phyloP scores from a whole-genome alignment of 495 filamentous ascomycete genomes.

The Neurospora sp. region DNA sequence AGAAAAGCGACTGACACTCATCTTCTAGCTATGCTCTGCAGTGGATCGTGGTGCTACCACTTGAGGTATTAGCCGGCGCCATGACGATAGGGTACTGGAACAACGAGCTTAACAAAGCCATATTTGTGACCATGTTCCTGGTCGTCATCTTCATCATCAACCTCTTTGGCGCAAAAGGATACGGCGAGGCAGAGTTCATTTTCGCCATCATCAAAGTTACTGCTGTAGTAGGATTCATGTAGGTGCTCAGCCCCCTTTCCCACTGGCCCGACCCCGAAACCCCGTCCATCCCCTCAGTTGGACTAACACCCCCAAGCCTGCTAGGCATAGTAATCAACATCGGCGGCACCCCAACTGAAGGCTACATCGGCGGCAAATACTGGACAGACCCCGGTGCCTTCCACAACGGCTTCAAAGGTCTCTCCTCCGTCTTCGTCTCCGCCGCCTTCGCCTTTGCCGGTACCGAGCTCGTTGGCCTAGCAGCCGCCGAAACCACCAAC shows the following conservation, averaged over 20 bases:
- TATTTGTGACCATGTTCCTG: conserved; percentile 79
- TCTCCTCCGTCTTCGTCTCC: conserved; percentile 88
- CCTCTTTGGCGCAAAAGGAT: conserved; percentile 75
- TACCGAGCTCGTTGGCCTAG: conserved; percentile 85
- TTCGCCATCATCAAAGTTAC: conserved; percentile 80
- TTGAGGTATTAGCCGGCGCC: conserved; percentile 86
- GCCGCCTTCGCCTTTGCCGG: conserved; percentile 89
- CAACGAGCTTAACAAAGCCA: conserved; percentile 51
- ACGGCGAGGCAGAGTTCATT: conserved; percentile 85
- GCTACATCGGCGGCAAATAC: conserved; percentile 76
- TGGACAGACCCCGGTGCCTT: conserved; percentile 84
- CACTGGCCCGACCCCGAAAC: too few relatives aligned
- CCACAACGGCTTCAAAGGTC: conserved; percentile 85
- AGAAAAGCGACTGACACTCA: not conserved
- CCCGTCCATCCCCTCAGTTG: too few relatives aligned
- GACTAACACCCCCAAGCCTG: conserved; percentile 40
- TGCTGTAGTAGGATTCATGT: conserved; percentile 86
- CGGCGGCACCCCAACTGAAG: conserved; percentile 62
- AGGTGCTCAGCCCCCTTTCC: too few relatives aligned
- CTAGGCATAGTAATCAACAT: conserved; percentile 72
- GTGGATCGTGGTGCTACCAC: conserved; percentile 81
- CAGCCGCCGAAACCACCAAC: conserved; percentile 81
- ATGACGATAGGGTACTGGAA: conserved; percentile 88
- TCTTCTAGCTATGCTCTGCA: conserved; percentile 69
- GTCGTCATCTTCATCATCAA: conserved; percentile 69